Percentiles rank a stretch among this genome's conserved stretches.
Evolutionary conservation across 306 rosid genomes (phyloP).

Genomic region (Morella rubra): DNA sequence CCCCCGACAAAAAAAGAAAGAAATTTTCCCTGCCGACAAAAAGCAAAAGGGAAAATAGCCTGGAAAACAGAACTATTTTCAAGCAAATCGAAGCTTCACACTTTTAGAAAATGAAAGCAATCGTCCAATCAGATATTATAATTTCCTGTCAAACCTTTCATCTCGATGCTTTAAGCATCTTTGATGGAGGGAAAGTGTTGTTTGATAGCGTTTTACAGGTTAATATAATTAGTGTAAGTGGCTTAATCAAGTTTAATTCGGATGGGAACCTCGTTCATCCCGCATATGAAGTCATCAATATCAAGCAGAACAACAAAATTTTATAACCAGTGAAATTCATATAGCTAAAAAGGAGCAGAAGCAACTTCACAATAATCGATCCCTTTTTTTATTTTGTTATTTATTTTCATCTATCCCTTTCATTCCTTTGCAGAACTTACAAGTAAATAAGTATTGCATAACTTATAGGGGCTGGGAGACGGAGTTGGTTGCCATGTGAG

Average conservation of each 20-base stretch:
- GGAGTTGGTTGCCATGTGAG: too few relatives aligned
- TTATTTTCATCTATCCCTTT: background rate
- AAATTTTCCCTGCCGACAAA: too few relatives aligned
- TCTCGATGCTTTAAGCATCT: constrained; percentile 67
- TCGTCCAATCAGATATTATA: too few relatives aligned
- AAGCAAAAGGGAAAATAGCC: too few relatives aligned
- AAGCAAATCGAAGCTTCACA: too few relatives aligned
- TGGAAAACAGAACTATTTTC: too few relatives aligned
- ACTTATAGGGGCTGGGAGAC: too few relatives aligned
- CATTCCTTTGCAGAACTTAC: background rate
- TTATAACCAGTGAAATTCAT: constrained; percentile 4
- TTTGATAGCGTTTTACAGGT: constrained; percentile 47
- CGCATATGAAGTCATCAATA: constrained; percentile 72
- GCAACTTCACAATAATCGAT: constrained; percentile 20
- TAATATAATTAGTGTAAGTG: constrained; percentile 73
- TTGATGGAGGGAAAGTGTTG: constrained; percentile 58
- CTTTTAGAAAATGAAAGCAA: too few relatives aligned
- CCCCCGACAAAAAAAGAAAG: too few relatives aligned
- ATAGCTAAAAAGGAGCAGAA: constrained; percentile 10
- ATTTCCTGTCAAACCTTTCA: too few relatives aligned
- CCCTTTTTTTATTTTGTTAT: background rate
- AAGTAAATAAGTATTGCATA: constrained; percentile 6
- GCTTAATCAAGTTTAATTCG: constrained; percentile 51
- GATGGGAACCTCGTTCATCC: constrained; percentile 59
- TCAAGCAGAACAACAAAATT: background rate